A percentile compares a stretch with the other conserved stretches of the same genome.
These are phyloP conservation scores for Botryotinia convoluta DNA, from an alignment of 2,329 filamentous ascomycete species.

Conservation along the genomic window DNA sequence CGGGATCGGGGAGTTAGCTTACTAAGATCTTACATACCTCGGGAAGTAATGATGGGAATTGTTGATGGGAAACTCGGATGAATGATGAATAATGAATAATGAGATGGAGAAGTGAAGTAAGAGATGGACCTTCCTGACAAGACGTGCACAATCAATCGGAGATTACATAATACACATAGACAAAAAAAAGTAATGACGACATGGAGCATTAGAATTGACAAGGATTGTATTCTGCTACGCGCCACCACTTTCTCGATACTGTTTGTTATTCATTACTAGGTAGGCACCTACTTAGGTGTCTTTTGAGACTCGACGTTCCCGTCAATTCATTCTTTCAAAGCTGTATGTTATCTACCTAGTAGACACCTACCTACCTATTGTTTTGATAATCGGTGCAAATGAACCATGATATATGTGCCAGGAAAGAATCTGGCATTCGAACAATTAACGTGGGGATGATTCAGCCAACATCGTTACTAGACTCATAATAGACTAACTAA, in stretches of 20 bases:
- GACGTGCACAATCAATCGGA: not conserved
- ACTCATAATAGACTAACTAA: not conserved
- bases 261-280: not conserved
- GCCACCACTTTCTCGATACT: no score
- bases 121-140: not conserved
- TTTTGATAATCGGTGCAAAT: not conserved
- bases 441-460: not conserved
- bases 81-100: not conserved
- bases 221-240: not conserved
- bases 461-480: not conserved
- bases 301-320: no score
- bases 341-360: not conserved
- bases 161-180: not conserved
- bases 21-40: not conserved
- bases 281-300: not conserved
- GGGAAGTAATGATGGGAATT: not conserved
- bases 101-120: not conserved
- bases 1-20: not conserved
- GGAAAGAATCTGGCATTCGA: not conserved
- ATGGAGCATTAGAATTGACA: not conserved
- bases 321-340: no score
- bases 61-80: not conserved
- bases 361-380: not conserved
- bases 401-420: not conserved
- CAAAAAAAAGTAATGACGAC: not conserved